Evolutionary conservation across 2,329 filamentous ascomycete species (phyloP).

Genomic region (Penicillium sclerotigenum): DNA sequence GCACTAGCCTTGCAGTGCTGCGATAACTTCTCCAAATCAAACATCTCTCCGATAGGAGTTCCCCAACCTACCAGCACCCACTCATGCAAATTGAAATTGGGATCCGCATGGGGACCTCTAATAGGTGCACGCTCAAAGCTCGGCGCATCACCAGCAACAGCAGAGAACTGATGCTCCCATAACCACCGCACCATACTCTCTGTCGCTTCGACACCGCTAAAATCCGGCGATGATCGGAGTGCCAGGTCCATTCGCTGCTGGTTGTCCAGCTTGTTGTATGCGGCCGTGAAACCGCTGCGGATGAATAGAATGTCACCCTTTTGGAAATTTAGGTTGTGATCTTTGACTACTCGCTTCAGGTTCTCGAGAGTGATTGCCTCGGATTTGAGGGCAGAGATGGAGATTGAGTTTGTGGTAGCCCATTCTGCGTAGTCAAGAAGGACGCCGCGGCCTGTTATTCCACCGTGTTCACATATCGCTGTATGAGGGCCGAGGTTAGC

Average conservation of each 20-base stretch:
- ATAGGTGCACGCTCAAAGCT: conserved; percentile 32
- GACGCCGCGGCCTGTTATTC: conserved; percentile 22
- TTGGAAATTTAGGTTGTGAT: conserved; percentile 16
- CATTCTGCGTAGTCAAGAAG: conserved; percentile 25
- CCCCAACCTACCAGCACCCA: conserved; percentile 33
- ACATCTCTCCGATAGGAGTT: conserved; percentile 35
- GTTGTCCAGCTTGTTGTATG: conserved; percentile 17
- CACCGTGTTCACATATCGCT: conserved; percentile 23
- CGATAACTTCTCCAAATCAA: conserved; percentile 35
- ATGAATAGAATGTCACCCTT: conserved; percentile 25
- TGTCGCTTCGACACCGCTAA: conserved; percentile 35
- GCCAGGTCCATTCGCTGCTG: conserved; percentile 16
- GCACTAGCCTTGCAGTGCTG: conserved; percentile 28
- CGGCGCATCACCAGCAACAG: conserved; percentile 35
- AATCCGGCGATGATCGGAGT: conserved; percentile 20
- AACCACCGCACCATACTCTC: conserved; percentile 35
- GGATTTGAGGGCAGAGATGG: conserved; percentile 19
- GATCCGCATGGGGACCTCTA: conserved; percentile 24
- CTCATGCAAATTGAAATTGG: conserved; percentile 30
- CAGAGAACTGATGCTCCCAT: conserved; percentile 37
- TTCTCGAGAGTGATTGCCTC: conserved; percentile 15
- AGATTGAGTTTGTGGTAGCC: conserved; percentile 16
- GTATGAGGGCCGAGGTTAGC: background rate
- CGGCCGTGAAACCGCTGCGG: conserved; percentile 21
- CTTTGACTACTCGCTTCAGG: conserved; percentile 14